Percentiles rank a stretch among this genome's conserved stretches.
phyloP scores from a whole-genome alignment of 73 alveolate species.

The Paraurostyla sp. region DNA sequence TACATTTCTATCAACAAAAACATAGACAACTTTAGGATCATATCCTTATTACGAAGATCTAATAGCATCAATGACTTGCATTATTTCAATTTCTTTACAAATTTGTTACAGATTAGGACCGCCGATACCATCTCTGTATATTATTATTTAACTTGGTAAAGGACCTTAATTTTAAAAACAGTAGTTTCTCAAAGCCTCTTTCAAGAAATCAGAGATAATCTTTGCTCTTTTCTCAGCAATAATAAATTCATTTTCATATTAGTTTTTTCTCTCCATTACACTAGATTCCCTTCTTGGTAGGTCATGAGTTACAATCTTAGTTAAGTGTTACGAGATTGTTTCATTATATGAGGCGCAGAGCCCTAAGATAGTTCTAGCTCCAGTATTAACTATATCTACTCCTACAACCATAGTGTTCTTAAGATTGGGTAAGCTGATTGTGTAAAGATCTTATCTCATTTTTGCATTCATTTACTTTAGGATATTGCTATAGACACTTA shows the following conservation, averaged over 20 bases:
- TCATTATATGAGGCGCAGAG: conserved; percentile 67
- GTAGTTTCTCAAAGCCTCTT: neutral
- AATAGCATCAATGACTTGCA: neutral
- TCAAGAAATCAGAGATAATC: neutral
- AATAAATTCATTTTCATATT: neutral
- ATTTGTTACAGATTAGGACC: conserved; percentile 22
- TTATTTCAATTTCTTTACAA: neutral
- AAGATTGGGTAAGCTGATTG: neutral
- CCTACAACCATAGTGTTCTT: conserved; percentile 35
- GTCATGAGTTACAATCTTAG: neutral
- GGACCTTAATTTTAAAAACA: conserved; percentile 17
- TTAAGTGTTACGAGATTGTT: conserved; percentile 34
- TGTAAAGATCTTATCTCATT: conserved; percentile 27
- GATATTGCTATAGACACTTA: neutral
- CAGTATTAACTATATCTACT: neutral
- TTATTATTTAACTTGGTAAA: conserved; percentile 73
- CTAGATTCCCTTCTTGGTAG: neutral
- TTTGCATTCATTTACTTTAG: conserved; percentile 50
- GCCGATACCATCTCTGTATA: conserved; percentile 90
- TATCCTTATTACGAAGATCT: conserved; percentile 14
- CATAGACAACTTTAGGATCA: conserved; percentile 70
- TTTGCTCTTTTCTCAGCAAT: neutral
- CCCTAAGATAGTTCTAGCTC: neutral
- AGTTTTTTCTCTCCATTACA: neutral
- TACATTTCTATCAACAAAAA: conserved; percentile 77